These are phyloP conservation scores for Auricularia cornea DNA, from an alignment of 768 basidiomycete species.

Conservation along the genomic window DNA sequence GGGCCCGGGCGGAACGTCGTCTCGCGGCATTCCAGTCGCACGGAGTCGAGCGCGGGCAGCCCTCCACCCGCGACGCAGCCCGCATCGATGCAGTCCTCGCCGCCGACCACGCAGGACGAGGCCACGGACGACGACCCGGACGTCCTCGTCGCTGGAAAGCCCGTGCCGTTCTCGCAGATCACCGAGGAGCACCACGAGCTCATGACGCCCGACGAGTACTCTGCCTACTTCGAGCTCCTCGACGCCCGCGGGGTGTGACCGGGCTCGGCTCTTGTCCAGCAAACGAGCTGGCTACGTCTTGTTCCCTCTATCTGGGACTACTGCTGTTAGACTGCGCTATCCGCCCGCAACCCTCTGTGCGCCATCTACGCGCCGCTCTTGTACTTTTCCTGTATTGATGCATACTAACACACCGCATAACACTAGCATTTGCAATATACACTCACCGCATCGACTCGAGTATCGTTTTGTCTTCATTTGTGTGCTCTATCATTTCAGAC, in stretches of 20 bases:
- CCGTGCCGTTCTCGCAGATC: slow-evolving; percentile 67
- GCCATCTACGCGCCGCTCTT: too few relatives aligned
- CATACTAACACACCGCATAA: too few relatives aligned
- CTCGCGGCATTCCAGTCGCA: not conserved
- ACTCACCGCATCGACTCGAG: too few relatives aligned
- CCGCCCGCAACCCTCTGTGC: too few relatives aligned
- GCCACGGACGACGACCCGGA: not conserved
- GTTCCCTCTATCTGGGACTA: too few relatives aligned
- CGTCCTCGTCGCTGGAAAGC: slow-evolving; percentile 33
- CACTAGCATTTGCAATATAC: too few relatives aligned
- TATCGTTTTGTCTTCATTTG: too few relatives aligned
- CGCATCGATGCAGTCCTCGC: not conserved
- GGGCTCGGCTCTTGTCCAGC: not conserved
- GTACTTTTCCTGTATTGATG: too few relatives aligned
- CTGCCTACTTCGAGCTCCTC: not conserved
- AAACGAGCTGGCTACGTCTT: not conserved
- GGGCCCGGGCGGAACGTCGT: not conserved
- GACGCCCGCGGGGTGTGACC: not conserved
- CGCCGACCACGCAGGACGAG: not conserved
- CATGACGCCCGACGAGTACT: slow-evolving; percentile 90
- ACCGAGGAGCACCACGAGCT: slow-evolving; percentile 88
- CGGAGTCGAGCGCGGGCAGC: not conserved
- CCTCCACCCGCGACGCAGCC: not conserved
- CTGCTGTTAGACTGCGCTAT: too few relatives aligned
- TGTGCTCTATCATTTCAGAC: too few relatives aligned